Evolutionary conservation across 148 eudicot genomes (phyloP), one percentile per base, ranked within the genome.

Genomic region (Rhododendron kiyosumense): DNA sequence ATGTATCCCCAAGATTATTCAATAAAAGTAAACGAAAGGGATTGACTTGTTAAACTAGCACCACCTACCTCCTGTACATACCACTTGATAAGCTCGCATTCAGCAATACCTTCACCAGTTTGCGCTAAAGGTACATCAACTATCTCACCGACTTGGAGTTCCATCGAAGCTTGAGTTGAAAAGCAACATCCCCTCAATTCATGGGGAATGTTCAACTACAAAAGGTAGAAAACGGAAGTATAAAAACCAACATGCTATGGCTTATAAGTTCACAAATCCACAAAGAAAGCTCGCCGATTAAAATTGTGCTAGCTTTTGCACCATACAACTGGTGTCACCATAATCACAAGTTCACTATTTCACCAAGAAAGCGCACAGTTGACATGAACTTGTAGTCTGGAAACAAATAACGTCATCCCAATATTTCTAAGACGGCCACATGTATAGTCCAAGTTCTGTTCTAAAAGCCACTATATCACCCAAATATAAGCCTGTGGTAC

Each of bases 41-140:
- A 80, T 41, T 36, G 2, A 83, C 61, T 34, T 57, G 74, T 45
- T 20, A 46, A 71, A 46, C 20, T 13, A 49, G 49, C 3, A 83
- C 43, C 48, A 90, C 89, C 87, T 78, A 95, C 97, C 96, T 95
- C 98, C 67, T 93, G 87, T 49, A 94, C 98, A 91, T 92, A 95
- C 98, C 99, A 97, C 86, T 93, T 91, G 85, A 97, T 90, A 83
- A 97, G 95, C 88, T 95, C 98, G 88, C 99, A 94, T 89, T 94
- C 98, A 43, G 98, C 96, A 88, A 94, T 94, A 82, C 99, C 98
- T 92, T 95, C 94, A 83, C 98, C 97, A 41, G 96, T 94, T 85
- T 97, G 99, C 30, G 98, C 98, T 86, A 97, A 90, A 77, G 98
- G 98, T 73, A 97, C 90, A 85, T 95, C 98, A 81, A 97, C 89